These are phyloP conservation scores for Dalbergia cultrata DNA, from an alignment of 306 rosid genomes.

Conservation along the genomic window DNA sequence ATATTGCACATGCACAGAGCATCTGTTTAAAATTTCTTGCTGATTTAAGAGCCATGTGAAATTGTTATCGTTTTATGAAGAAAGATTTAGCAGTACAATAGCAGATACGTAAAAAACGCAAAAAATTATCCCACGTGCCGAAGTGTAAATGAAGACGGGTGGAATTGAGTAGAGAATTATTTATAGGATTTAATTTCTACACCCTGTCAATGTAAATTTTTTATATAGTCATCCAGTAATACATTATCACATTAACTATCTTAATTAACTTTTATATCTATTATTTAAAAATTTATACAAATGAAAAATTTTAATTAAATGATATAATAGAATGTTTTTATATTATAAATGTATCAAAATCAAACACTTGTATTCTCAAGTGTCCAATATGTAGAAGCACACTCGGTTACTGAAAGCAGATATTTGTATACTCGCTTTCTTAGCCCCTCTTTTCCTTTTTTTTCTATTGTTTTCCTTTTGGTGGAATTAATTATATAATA, in stretches of 20 bases:
- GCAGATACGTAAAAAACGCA: too few relatives aligned
- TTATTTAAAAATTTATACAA: too few relatives aligned
- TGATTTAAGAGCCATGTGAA: neutral
- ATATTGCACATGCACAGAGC: neutral
- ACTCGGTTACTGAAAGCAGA: neutral
- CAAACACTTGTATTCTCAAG: neutral
- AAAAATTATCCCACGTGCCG: too few relatives aligned
- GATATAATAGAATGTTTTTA: too few relatives aligned
- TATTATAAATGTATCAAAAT: neutral
- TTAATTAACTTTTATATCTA: too few relatives aligned
- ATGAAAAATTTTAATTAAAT: too few relatives aligned
- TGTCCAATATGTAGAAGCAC: neutral
- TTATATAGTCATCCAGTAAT: too few relatives aligned
- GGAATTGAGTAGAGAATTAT: neutral
- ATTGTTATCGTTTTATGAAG: too few relatives aligned
- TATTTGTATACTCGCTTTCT: neutral
- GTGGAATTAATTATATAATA: neutral
- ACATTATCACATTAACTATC: too few relatives aligned
- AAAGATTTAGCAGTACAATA: too few relatives aligned
- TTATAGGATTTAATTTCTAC: too few relatives aligned
- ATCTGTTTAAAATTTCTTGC: neutral
- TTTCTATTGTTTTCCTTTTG: neutral
- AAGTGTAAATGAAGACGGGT: neutral
- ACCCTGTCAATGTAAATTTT: too few relatives aligned
- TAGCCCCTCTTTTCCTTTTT: neutral